Conservation (phyloP, 2,329 filamentous ascomycete species). For the Xylaria sp. region DNA sequence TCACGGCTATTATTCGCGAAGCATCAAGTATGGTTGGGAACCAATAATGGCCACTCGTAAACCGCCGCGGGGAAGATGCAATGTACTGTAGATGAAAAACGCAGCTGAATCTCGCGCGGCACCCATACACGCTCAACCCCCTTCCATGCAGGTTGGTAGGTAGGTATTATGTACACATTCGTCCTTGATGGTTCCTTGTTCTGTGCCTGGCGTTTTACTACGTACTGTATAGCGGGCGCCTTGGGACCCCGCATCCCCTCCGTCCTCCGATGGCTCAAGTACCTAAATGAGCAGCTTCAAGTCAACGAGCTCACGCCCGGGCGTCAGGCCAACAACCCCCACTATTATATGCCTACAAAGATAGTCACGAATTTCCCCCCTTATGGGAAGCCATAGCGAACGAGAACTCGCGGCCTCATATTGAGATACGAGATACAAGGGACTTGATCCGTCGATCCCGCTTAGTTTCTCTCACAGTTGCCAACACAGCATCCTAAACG, state of each 20-base stretch:
- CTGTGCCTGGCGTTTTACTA: not conserved
- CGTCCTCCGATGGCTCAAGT: not conserved
- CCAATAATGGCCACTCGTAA: not conserved
- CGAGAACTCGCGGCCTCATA: no score
- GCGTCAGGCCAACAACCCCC: not conserved
- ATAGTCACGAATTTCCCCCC: not conserved
- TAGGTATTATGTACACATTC: not conserved
- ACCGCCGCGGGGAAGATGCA: not conserved
- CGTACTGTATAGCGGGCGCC: constrained; percentile 10
- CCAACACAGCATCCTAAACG: not conserved
- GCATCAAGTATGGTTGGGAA: not conserved
- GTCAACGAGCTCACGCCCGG: not conserved
- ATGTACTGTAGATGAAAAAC: no score
- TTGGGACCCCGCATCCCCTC: constrained; percentile 31
- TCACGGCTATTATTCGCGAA: not conserved
- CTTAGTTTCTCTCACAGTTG: not conserved
- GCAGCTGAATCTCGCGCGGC: not conserved
- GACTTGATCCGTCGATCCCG: not conserved
- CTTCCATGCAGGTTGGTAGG: not conserved
- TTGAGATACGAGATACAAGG: not conserved
- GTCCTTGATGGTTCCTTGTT: not conserved
- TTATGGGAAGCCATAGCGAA: not conserved
- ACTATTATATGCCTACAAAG: not conserved
- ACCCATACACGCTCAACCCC: not conserved
- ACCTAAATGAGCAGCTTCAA: not conserved